These are phyloP conservation scores for Fennellomyces sp. DNA, from an alignment of 371 early-diverging fungal genomes.

Conservation along the genomic window DNA sequence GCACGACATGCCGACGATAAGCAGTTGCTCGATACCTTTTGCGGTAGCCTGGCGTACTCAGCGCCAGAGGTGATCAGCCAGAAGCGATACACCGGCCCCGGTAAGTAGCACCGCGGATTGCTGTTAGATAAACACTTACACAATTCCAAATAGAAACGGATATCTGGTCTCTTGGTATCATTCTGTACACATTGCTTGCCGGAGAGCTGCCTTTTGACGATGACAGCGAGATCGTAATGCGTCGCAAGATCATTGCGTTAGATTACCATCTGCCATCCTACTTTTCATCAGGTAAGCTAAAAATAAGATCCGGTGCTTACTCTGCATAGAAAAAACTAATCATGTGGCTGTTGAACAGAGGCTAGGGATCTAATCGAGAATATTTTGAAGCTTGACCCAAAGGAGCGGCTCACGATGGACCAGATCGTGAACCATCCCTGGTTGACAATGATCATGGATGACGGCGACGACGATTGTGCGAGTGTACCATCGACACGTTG, in stretches of 20 bases:
- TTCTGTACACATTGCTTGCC: conserved; percentile 80
- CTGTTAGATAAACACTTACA: no score
- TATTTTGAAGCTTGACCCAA: conserved; percentile 71
- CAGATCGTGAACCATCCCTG: conserved; percentile 76
- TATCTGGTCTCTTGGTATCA: conserved; percentile 87
- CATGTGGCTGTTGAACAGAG: conserved; percentile 24
- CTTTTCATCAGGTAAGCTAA: conserved; percentile 53
- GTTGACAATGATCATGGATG: conserved; percentile 38
- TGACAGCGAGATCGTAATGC: conserved; percentile 71
- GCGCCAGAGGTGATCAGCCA: conserved; percentile 83
- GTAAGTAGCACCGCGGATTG: no score
- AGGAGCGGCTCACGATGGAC: conserved; percentile 64
- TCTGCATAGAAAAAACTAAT: no score
- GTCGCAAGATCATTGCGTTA: conserved; percentile 71
- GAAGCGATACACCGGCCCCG: conserved; percentile 79
- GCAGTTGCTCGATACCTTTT: conserved; percentile 81
- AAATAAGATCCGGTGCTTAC: background rate
- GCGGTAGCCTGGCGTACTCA: conserved; percentile 85
- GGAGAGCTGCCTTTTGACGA: conserved; percentile 88
- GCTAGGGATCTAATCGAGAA: conserved; percentile 48
- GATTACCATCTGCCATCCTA: conserved; percentile 76
- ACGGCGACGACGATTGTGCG: conserved; percentile 26
- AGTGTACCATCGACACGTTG: conserved; percentile 29
- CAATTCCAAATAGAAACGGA: conserved; percentile 65
- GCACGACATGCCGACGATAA: conserved; percentile 72